Evolutionary conservation across 805 yeast genomes (phyloP).

Genomic region (Phaffomyces antillensis): DNA sequence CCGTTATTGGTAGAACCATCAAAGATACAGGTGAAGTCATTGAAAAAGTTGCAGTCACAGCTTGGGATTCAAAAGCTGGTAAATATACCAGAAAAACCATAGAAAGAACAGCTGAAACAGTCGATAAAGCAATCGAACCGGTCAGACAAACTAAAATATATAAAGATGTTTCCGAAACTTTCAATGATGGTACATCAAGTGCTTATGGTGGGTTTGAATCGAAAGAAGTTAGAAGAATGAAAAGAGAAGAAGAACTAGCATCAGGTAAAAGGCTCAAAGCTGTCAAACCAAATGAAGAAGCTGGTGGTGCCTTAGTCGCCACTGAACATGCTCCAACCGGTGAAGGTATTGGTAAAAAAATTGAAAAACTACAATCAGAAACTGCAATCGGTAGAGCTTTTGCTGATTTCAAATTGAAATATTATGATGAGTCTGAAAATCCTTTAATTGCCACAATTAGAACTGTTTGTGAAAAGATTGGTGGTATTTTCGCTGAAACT

Average conservation of each 20-base stretch:
- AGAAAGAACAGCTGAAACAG: slow-evolving; percentile 70
- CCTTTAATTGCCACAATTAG: slow-evolving; percentile 78
- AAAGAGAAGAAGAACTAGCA: slow-evolving; percentile 58
- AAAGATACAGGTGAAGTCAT: slow-evolving; percentile 90
- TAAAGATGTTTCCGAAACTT: slow-evolving; percentile 79
- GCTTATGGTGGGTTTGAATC: slow-evolving; percentile 89
- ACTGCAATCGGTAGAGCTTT: slow-evolving; percentile 62
- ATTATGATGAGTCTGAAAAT: slow-evolving; percentile 91
- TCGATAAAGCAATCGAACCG: slow-evolving; percentile 88
- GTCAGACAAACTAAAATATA: slow-evolving; percentile 85
- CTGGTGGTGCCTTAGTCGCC: slow-evolving; percentile 75
- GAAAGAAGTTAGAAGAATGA: slow-evolving; percentile 69
- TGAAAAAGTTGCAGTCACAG: slow-evolving; percentile 81
- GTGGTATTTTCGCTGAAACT: slow-evolving; percentile 83
- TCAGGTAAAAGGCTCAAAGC: slow-evolving; percentile 58
- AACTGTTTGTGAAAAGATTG: slow-evolving; percentile 70
- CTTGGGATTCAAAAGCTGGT: slow-evolving; percentile 96
- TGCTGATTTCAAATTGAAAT: slow-evolving; percentile 51
- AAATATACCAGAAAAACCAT: slow-evolving; percentile 83
- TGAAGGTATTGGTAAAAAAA: slow-evolving; percentile 55
- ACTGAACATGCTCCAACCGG: slow-evolving; percentile 76
- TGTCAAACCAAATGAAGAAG: slow-evolving; percentile 70
- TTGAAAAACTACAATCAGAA: slow-evolving; percentile 60
- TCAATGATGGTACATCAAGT: slow-evolving; percentile 85
- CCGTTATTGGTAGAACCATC: slow-evolving; percentile 67